Evolutionary conservation across 2,329 filamentous ascomycete species (phyloP).

Genomic region (Neonectria hederae): DNA sequence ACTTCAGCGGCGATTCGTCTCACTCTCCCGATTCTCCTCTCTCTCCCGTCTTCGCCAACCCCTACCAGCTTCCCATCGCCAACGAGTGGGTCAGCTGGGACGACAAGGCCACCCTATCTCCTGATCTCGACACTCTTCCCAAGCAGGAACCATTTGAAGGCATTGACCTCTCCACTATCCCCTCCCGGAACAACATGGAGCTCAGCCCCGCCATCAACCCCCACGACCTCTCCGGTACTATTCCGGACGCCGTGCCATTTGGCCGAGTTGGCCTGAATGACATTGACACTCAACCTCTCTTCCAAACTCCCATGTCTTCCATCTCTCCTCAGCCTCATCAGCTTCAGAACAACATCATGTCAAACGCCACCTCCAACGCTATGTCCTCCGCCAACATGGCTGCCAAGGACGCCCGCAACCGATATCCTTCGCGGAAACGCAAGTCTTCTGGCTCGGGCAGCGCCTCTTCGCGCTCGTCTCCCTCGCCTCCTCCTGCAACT

Average conservation of each 20-base stretch:
- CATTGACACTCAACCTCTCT: conserved; percentile 42
- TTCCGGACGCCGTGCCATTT: conserved; percentile 40
- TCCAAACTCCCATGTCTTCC: conserved; percentile 41
- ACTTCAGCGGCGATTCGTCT: conserved; percentile 42
- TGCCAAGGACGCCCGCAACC: conserved; percentile 34
- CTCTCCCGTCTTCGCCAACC: conserved; percentile 40
- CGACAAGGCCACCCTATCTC: conserved; percentile 42
- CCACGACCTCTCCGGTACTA: conserved; percentile 40
- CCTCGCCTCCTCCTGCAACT: conserved; percentile 51
- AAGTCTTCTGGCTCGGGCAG: conserved; percentile 46
- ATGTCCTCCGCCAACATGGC: conserved; percentile 28
- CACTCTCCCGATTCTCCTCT: conserved; percentile 43
- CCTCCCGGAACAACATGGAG: conserved; percentile 41
- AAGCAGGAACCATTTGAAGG: conserved; percentile 43
- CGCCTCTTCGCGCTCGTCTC: conserved; percentile 46
- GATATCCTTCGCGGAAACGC: conserved; percentile 45
- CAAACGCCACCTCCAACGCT: conserved; percentile 25
- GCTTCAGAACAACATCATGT: conserved; percentile 36
- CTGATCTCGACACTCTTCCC: conserved; percentile 40
- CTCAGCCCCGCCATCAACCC: conserved; percentile 43
- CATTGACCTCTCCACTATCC: conserved; percentile 41
- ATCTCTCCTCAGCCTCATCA: conserved; percentile 40
- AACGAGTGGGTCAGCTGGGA: conserved; percentile 43
- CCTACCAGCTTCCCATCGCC: conserved; percentile 41
- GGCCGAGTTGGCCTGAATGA: conserved; percentile 42